Conservation (phyloP, 2,329 filamentous ascomycete genomes). For the Microcyclosporella mali region DNA sequence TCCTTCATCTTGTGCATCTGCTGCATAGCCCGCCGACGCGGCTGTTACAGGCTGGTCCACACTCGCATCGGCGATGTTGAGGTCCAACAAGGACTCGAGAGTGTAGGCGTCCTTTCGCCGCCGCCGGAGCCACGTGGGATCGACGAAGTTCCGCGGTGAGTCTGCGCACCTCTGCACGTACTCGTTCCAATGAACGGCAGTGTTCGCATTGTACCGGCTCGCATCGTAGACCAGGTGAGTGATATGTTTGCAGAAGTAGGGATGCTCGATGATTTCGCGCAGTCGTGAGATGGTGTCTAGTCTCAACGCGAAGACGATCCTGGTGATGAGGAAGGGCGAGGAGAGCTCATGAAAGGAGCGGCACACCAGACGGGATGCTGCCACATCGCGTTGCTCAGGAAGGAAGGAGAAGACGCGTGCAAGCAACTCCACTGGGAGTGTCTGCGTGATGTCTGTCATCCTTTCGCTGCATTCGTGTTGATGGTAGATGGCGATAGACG, state of each 20-base stretch:
- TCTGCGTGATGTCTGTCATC: no score
- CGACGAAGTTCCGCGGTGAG: background rate
- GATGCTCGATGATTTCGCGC: constrained; percentile 9
- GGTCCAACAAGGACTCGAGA: no score
- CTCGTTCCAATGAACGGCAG: background rate
- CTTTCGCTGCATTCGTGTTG: no score
- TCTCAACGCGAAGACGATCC: constrained; percentile 9
- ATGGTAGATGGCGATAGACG: no score
- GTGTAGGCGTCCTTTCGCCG: background rate
- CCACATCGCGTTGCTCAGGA: background rate
- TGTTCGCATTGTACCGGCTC: constrained; percentile 6
- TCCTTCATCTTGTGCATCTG: no score
- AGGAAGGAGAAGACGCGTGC: constrained; percentile 7
- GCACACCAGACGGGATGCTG: constrained; percentile 8
- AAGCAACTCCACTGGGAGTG: constrained; percentile 4
- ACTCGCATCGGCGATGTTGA: no score
- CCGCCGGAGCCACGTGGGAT: background rate
- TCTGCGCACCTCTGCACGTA: background rate
- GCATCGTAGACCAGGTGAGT: constrained; percentile 12
- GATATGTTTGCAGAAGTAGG: constrained; percentile 12
- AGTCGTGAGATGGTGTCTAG: constrained; percentile 6
- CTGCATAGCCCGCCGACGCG: no score
- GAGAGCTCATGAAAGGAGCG: constrained; percentile 9
- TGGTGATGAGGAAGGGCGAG: constrained; percentile 13
- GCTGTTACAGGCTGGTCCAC: no score